These are phyloP conservation scores for Paraconiothyrium brasiliense DNA, from an alignment of 2,329 filamentous ascomycete genomes.

Conservation along the genomic window DNA sequence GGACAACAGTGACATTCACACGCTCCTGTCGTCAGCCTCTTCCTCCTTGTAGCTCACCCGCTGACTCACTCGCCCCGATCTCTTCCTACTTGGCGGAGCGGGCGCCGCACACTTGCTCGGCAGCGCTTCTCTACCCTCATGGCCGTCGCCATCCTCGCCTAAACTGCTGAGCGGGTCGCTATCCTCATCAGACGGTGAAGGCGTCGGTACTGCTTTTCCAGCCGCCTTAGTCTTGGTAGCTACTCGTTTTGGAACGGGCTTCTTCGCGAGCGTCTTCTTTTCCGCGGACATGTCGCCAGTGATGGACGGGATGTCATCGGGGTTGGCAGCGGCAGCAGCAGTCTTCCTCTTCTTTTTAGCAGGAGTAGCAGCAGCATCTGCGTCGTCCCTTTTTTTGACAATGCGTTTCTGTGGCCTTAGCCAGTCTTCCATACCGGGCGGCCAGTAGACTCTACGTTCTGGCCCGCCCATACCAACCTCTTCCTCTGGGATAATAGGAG, in stretches of 20 bases:
- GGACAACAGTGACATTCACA: background rate
- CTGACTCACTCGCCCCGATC: constrained; percentile 36
- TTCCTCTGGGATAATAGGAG: constrained; percentile 65
- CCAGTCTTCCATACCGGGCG: constrained; percentile 89
- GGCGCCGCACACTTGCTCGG: constrained; percentile 31
- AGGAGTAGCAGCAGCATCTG: constrained; percentile 34
- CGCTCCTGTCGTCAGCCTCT: constrained; percentile 29
- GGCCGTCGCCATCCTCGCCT: constrained; percentile 38
- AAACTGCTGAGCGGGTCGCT: constrained; percentile 54
- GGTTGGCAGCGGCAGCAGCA: constrained; percentile 23
- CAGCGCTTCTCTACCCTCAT: constrained; percentile 23
- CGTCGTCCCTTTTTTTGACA: constrained; percentile 63
- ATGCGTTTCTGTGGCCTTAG: constrained; percentile 80
- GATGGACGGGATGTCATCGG: constrained; percentile 32
- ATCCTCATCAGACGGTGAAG: constrained; percentile 52
- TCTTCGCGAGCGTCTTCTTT: constrained; percentile 51
- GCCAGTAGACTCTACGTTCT: constrained; percentile 87
- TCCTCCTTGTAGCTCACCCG: constrained; percentile 49
- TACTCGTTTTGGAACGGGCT: constrained; percentile 45
- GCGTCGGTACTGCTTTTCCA: constrained; percentile 53
- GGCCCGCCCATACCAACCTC: constrained; percentile 89
- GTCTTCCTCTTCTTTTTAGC: constrained; percentile 46
- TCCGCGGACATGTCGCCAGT: constrained; percentile 41
- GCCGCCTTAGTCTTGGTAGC: constrained; percentile 48
- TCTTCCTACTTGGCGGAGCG: constrained; percentile 34